Conservation (phyloP, 148 eudicot species). For the Chenopodium suecicum region DNA sequence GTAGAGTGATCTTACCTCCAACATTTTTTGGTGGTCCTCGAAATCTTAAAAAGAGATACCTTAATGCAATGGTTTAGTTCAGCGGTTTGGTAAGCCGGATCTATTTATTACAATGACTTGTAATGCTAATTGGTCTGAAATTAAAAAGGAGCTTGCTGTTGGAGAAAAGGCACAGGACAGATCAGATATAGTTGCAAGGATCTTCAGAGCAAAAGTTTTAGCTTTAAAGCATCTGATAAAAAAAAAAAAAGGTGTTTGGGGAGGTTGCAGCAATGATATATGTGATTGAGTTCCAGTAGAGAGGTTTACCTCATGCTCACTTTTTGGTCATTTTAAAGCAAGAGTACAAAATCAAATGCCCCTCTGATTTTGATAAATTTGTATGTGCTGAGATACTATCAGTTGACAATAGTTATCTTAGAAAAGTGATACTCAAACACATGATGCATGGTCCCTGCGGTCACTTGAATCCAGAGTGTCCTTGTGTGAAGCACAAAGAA, state of each 20-base stretch:
- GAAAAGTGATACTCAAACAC: too few relatives aligned
- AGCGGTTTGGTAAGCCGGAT: not conserved
- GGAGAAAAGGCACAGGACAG: not conserved
- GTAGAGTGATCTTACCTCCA: not conserved
- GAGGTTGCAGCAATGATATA: not conserved
- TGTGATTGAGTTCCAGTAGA: too few relatives aligned
- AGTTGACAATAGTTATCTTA: too few relatives aligned
- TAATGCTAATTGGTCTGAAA: conserved; percentile 9
- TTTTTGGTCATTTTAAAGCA: too few relatives aligned
- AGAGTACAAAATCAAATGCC: too few relatives aligned
- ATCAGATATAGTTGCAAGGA: conserved; percentile 1
- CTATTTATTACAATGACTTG: conserved; percentile 1
- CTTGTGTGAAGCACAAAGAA: too few relatives aligned
- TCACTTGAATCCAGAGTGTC: too few relatives aligned
- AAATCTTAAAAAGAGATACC: not conserved
- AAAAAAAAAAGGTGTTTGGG: not conserved
- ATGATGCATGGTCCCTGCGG: too few relatives aligned
- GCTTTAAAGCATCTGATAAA: not conserved
- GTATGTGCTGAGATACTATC: too few relatives aligned
- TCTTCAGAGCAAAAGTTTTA: not conserved
- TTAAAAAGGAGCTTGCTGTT: not conserved
- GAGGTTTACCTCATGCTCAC: too few relatives aligned
- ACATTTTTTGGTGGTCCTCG: not conserved
- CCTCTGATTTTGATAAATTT: too few relatives aligned
- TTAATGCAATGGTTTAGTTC: not conserved